Percentiles rank a stretch among this genome's conserved stretches.
Conservation (phyloP, 2,329 filamentous ascomycete genomes). For the Epichloe elymi region DNA sequence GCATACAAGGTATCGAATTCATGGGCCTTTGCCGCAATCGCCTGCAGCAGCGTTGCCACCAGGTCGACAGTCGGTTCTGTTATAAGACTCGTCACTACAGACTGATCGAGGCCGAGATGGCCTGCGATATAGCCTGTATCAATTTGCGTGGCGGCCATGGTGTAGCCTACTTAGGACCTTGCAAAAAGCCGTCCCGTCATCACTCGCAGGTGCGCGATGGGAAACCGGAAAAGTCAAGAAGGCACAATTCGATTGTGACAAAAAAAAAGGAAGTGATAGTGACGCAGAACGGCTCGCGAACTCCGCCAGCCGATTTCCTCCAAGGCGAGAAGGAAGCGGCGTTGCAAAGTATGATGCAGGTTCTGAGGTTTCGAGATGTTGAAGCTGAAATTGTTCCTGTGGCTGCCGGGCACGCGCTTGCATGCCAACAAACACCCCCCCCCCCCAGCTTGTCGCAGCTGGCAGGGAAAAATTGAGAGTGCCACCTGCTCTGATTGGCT, state of each 20-base stretch:
- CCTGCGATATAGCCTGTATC: constrained; percentile 62
- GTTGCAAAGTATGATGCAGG: not conserved
- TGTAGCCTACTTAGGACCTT: constrained; percentile 6
- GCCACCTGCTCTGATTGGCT: not conserved
- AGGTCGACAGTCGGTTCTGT: constrained; percentile 65
- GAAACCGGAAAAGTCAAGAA: not conserved
- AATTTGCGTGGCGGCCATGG: constrained; percentile 34
- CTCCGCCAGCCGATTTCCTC: not conserved
- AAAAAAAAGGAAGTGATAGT: not conserved
- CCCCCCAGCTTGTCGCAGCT: not conserved
- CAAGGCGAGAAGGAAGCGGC: not conserved
- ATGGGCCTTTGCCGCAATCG: constrained; percentile 64
- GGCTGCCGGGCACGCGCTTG: constrained; percentile 1
- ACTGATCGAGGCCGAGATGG: constrained; percentile 56
- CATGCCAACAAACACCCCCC: not conserved
- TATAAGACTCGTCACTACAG: constrained; percentile 45
- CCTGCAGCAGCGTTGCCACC: constrained; percentile 59
- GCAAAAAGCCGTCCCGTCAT: constrained; percentile 7
- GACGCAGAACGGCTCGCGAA: not conserved
- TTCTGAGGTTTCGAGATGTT: not conserved
- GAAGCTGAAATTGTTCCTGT: not conserved
- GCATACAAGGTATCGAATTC: constrained; percentile 73
- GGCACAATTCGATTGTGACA: not conserved
- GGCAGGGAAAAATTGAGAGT: not conserved
- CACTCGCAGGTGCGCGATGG: constrained; percentile 1